Percentiles rank a stretch among this genome's conserved stretches.
Conservation (phyloP, 2,329 filamentous ascomycete genomes). For the Magnaporthiopsis incrustans region DNA sequence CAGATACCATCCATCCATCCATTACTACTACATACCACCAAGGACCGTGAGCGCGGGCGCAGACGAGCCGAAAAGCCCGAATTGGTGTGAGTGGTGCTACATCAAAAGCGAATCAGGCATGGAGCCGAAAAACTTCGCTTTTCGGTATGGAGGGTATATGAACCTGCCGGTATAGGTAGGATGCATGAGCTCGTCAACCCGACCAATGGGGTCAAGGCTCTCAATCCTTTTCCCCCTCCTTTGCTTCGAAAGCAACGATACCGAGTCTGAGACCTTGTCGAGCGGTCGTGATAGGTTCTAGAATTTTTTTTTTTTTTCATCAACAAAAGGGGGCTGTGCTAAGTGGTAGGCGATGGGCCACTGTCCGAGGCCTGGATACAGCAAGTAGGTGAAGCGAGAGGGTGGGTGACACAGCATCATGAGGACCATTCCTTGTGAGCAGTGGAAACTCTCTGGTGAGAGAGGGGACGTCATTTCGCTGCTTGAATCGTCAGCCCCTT, state of each 20-base stretch:
- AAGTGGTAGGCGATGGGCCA: not conserved
- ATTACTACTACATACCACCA: not conserved
- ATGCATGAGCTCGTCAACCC: too few species aligned
- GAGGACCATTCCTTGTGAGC: not conserved
- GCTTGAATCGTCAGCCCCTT: not conserved
- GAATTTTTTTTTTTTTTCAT: not conserved
- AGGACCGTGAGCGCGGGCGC: not conserved
- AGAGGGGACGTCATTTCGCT: not conserved
- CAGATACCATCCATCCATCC: not conserved
- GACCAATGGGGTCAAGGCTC: too few species aligned
- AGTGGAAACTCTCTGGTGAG: not conserved
- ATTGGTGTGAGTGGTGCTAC: not conserved
- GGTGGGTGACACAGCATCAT: not conserved
- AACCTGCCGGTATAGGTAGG: not conserved
- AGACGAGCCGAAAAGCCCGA: not conserved
- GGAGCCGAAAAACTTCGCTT: not conserved
- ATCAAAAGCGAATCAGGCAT: not conserved
- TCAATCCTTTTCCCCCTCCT: too few species aligned
- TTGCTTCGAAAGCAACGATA: too few species aligned
- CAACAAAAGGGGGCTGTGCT: not conserved
- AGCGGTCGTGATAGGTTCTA: not conserved
- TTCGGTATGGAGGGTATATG: not conserved
- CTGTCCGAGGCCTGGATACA: not conserved
- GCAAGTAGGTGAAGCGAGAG: not conserved
- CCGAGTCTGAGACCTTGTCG: not conserved